phyloP scores from a whole-genome alignment of 768 basidiomycete genomes.

The Boletus huronensis region DNA sequence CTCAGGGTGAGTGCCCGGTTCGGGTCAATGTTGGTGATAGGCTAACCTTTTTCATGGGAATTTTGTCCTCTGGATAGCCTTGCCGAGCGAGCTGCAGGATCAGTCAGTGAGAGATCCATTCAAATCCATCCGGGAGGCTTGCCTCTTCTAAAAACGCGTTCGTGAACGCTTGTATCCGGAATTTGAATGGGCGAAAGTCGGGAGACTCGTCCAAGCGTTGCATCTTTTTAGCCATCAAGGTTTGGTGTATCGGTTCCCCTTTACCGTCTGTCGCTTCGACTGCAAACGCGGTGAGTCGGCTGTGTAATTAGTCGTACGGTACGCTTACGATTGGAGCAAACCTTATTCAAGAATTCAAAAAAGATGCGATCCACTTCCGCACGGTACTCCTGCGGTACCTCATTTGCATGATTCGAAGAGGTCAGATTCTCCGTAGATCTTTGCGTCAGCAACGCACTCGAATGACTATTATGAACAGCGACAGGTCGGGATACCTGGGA shows the following conservation, averaged over 20 bases:
- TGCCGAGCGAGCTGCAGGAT: constrained; percentile 65
- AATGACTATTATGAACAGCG: constrained; percentile 14
- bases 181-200: constrained; percentile 98
- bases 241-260: constrained; percentile 96
- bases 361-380: constrained; percentile 87
- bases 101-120: constrained; percentile 8
- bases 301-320: constrained; percentile 3
- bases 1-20: constrained; percentile 19
- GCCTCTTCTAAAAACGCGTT: constrained; percentile 93
- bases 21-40: constrained; percentile 7
- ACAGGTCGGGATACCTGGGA: constrained; percentile 18
- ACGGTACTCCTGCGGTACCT: constrained; percentile 78
- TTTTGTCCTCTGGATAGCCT: constrained; percentile 90
- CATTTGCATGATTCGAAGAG: constrained; percentile 42
- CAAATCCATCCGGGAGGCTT: constrained; percentile 19
- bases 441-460: constrained; percentile 14
- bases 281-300: constrained; percentile 34
- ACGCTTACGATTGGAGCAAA: constrained; percentile 86
- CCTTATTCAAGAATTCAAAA: constrained; percentile 79
- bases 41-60: constrained; percentile 92
- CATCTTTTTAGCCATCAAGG: constrained; percentile 99
- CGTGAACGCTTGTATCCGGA: constrained; percentile 97
- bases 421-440: constrained; percentile 27
- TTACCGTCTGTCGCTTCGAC: constrained; percentile 93
- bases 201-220: constrained; percentile 92